phyloP scores from a whole-genome alignment of 2,329 filamentous ascomycete species.

The Apiospora rasikravindrae region DNA sequence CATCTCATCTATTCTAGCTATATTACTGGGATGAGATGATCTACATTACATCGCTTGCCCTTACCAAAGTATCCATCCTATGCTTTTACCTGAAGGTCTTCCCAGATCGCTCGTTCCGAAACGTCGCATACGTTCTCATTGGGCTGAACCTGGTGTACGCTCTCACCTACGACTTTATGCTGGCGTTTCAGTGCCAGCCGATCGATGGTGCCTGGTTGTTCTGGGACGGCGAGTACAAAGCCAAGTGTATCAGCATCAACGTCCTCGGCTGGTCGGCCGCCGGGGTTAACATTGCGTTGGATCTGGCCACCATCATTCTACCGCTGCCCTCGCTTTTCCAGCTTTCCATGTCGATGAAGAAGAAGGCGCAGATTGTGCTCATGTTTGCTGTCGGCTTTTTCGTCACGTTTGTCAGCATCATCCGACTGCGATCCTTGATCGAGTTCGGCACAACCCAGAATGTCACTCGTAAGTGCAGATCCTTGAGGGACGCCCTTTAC shows the following conservation, averaged over 20 bases:
- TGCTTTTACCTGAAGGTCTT: constrained; percentile 44
- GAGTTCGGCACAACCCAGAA: constrained; percentile 30
- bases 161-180: constrained; percentile 34
- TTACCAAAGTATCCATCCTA: constrained; percentile 44
- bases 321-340: constrained; percentile 38
- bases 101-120: constrained; percentile 35
- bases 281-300: constrained; percentile 38
- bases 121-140: constrained; percentile 35
- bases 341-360: constrained; percentile 36
- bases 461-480: constrained; percentile 33
- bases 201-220: constrained; percentile 37
- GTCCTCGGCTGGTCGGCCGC: constrained; percentile 39
- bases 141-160: constrained; percentile 34
- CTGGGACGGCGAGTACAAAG: constrained; percentile 40
- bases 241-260: constrained; percentile 40
- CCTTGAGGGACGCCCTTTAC: background rate
- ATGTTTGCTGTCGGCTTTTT: constrained; percentile 43
- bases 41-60: constrained; percentile 36
- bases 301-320: constrained; percentile 38
- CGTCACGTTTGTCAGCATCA: constrained; percentile 33
- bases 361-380: constrained; percentile 40
- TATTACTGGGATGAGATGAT: constrained; percentile 39
- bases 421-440: constrained; percentile 37
- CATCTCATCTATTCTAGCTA: constrained; percentile 26
- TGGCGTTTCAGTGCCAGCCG: constrained; percentile 39